Conservation (phyloP, 2,329 filamentous ascomycete species). For the Verticillium albo-atrum region DNA sequence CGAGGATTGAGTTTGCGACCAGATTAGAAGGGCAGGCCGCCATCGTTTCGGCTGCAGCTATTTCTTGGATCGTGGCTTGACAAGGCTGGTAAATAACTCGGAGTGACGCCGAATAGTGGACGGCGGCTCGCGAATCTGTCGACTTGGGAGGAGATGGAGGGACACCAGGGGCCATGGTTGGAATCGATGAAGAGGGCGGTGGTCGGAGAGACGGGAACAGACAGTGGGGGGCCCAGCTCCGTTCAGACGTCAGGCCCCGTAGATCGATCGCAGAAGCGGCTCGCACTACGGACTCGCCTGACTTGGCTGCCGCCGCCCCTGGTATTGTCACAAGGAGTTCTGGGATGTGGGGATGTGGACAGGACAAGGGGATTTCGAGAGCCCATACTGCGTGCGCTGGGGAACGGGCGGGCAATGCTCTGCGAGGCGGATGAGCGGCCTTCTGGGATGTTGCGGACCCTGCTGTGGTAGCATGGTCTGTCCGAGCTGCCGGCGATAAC, state of each 20-base stretch:
- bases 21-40: not conserved
- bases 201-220: constrained; percentile 2
- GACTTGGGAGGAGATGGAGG: not conserved
- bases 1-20: not conserved
- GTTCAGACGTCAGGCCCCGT: not conserved
- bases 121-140: not conserved
- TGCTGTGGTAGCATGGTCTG: not conserved
- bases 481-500: constrained; percentile 1
- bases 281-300: not conserved
- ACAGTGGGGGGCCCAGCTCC: not conserved
- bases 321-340: not conserved
- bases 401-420: not conserved
- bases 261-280: constrained; percentile 2
- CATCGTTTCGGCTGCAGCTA: not conserved
- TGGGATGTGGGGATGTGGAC: not conserved
- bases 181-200: not conserved
- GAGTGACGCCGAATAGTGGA: not conserved
- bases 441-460: not conserved
- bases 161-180: not conserved
- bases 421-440: not conserved
- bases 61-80: not conserved
- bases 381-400: not conserved
- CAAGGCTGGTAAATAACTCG: not conserved
- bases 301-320: not conserved
- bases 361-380: not conserved